Evolutionary conservation across 352 stramenopile species (phyloP).

Genomic region (Phytophthora cactorum): DNA sequence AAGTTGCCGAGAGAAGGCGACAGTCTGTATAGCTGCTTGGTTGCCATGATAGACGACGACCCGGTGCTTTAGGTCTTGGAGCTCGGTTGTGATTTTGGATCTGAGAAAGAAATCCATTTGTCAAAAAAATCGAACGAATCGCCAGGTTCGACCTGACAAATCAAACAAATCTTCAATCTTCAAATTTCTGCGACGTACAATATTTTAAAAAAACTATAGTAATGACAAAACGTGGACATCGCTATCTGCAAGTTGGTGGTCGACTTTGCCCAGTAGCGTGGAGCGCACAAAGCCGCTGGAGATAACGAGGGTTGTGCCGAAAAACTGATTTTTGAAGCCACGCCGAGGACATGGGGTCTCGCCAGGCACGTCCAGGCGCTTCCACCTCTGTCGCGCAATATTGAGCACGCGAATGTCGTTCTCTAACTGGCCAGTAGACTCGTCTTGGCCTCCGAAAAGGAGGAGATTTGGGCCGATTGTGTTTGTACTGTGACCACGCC

Average conservation of each 20-base stretch:
- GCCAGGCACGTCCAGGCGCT: conserved; percentile 33
- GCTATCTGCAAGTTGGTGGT: conserved; percentile 63
- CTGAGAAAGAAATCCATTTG: background rate
- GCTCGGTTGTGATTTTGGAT: background rate
- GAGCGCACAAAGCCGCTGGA: conserved; percentile 76
- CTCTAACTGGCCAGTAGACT: conserved; percentile 46
- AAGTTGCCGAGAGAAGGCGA: conserved; percentile 63
- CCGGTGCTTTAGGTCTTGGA: background rate
- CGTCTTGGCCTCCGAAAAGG: conserved; percentile 69
- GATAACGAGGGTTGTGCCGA: conserved; percentile 74
- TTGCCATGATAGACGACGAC: conserved; percentile 11
- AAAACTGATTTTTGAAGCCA: conserved; percentile 84
- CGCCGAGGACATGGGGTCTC: conserved; percentile 58
- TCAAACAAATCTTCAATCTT: too few species aligned
- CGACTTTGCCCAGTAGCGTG: conserved; percentile 40
- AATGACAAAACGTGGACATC: conserved; percentile 62
- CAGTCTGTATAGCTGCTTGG: conserved; percentile 64
- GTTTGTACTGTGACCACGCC: conserved; percentile 69
- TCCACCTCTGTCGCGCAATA: conserved; percentile 42
- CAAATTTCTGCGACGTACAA: too few species aligned
- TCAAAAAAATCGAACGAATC: too few species aligned
- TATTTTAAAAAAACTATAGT: conserved; percentile 4
- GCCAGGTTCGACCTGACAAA: too few species aligned
- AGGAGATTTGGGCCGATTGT: conserved; percentile 62
- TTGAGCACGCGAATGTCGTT: conserved; percentile 64